Evolutionary conservation across 495 filamentous ascomycete genomes (phyloP).

Genomic region (Aspergillus baeticus): DNA sequence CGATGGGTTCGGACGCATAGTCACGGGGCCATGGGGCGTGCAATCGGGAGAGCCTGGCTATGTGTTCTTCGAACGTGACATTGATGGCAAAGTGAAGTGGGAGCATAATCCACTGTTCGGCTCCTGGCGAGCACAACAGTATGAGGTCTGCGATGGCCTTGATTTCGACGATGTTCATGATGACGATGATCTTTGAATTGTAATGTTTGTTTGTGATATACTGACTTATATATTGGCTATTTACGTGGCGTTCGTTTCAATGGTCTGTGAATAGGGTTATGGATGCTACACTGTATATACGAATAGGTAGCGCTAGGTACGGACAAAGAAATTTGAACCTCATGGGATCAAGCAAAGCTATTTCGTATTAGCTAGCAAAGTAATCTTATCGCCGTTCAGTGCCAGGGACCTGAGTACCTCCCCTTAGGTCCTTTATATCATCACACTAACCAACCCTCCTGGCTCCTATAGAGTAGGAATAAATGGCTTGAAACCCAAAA

Average conservation of each 20-base stretch:
- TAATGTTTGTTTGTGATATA: neutral
- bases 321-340: neutral
- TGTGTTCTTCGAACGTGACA: conserved; percentile 43
- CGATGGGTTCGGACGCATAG: conserved; percentile 35
- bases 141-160: conserved; percentile 38
- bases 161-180: conserved; percentile 32
- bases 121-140: conserved; percentile 37
- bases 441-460: neutral
- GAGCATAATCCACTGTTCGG: conserved; percentile 38
- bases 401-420: neutral
- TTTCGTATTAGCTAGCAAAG: neutral
- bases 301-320: neutral
- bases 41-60: conserved; percentile 32
- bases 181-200: conserved; percentile 14
- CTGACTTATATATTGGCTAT: neutral
- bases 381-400: neutral
- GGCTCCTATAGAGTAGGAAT: no score
- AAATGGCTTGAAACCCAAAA: neutral
- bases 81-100: conserved; percentile 37
- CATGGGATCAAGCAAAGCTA: neutral
- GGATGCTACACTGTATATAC: no score
- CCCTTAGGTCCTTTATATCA: no score
- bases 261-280: no score
- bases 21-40: conserved; percentile 30
- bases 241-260: neutral